Evolutionary conservation across 2,329 filamentous ascomycete species (phyloP), one percentile per base, ranked within the genome.

Genomic region (Nannizziopsis arthrosporioides): DNA sequence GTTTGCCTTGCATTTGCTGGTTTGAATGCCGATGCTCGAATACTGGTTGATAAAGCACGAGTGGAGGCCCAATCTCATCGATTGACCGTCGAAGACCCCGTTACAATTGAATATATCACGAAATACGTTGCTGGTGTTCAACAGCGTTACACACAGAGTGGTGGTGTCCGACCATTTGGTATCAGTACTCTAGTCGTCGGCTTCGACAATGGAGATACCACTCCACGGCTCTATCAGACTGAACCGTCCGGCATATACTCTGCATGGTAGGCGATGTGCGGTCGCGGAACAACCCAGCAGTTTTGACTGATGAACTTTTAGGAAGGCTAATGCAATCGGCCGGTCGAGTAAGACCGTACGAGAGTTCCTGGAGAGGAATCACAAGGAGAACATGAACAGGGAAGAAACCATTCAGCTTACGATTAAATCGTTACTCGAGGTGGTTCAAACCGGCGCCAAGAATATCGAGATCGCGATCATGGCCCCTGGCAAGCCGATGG

Each of bases 161-260:
- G 92, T 73, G 92, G 92, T 77, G 92, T 98, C 46, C 77, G 92
- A 62, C 92, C 92, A n/a, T 98, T 98, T 63, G 92, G 92, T 54
- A 95, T 98, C 68, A 95, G 88, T 73, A 96, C 90, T 36, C 75
- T 98, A 65, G 88, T 98, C 59, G 90, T 98, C 54, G 92, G 92
- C n/a, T 98, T 98, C 64, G 92, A 98, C 72, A 85, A 88, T 59
- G 86, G 85, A 59, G 90, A 88, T 74, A 82, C 84, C 63, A 82
- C 82, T 48, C 90, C 92, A 47, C 80, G 89, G 59, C 75, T 98
- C 52, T 98, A 96, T 69, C 90, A 95, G 78, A 98, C 92, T 3
- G 92, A 98, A 73, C 92, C 93, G n/a, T 94, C 88, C 54, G 92
- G 93, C 51, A 98, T 98, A 68, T 98, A 96, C 76, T 95, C 88